Percentiles rank a stretch among this genome's conserved stretches.
Evolutionary conservation across 2,329 filamentous ascomycete species (phyloP).

Genomic region (Clonostachys byssicola): DNA sequence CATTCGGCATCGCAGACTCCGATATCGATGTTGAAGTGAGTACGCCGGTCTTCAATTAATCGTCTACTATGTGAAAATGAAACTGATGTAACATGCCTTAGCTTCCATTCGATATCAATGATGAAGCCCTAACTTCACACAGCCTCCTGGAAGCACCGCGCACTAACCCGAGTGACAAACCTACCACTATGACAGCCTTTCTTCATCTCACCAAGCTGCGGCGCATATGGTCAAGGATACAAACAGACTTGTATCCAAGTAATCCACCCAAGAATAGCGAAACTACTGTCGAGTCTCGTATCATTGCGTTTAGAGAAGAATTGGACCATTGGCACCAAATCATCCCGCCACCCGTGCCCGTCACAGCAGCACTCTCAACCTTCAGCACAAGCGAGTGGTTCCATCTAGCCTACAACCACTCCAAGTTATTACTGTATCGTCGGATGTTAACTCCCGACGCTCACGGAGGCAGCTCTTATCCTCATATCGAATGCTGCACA

Average conservation of each 20-base stretch:
- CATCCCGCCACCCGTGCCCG: constrained; percentile 6
- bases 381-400: constrained; percentile 32
- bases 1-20: constrained; percentile 1
- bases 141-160: neutral
- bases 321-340: constrained; percentile 16
- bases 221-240: constrained; percentile 1
- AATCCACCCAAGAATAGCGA: neutral
- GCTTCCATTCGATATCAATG: constrained; percentile 3
- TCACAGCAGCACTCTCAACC: constrained; percentile 12
- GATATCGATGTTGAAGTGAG: constrained; percentile 5
- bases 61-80: neutral
- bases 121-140: neutral
- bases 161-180: constrained; percentile 3
- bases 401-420: constrained; percentile 27
- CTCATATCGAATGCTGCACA: neutral
- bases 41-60: neutral
- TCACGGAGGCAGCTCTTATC: neutral
- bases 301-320: constrained; percentile 12
- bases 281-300: neutral
- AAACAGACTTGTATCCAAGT: neutral
- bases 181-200: constrained; percentile 17
- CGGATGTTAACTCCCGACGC: constrained; percentile 1
- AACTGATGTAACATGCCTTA: neutral
- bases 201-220: neutral
- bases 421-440: constrained; percentile 29